Evolutionary conservation across 1,284 basidiomycete species (phyloP), one percentile per base, ranked within the genome.

Genomic region (Heterobasidion irregulare): DNA sequence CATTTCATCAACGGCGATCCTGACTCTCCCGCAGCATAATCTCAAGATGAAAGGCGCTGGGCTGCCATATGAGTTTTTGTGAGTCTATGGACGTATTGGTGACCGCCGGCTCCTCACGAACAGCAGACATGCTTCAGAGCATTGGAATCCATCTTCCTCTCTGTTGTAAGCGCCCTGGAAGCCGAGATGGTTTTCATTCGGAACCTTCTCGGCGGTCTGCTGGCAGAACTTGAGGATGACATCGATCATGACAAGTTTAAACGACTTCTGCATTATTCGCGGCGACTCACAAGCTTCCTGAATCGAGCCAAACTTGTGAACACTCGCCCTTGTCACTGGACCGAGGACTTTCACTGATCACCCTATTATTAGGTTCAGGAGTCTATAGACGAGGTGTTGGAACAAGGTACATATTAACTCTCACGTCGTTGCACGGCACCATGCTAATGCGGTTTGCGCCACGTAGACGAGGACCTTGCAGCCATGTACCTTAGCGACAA

Each of bases 181-280:
- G 91, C 92, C 32, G 94, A 98, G 70, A 89, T 96, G 85, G 86
- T 86, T 8, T 94, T 94, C 65, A 89, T 92, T 52, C 83, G 90
- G 34, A 88, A 90, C 57, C 80, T 96, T 16, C 89, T 97, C 50
- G 86, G 89, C 51, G 89, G 92, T 9, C 74, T 98, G 4, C 74
- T 98, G n/a, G 87, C 88, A 12, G 92, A 94, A 68, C 78, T 98
- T 47, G 94, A 97, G 66, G 90, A 93, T 61, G 88, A 95, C 65
- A 96, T 97, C 62, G 91, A 94, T 67, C 84, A 92, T 53, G 93
- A 96, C 70, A 90, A 92, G 58, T 89, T 98, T 68, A 94, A 92
- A 66, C 80, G 89, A 43, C 72, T 98, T 16, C 74, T 98, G 36
- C 91, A 95, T 68, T 96, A 95, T 69, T 94, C 92, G 1, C 79